Evolutionary conservation across 2,329 filamentous ascomycete genomes (phyloP), one percentile per base, ranked within the genome.

Genomic region (Aspergillus ochraceus): DNA sequence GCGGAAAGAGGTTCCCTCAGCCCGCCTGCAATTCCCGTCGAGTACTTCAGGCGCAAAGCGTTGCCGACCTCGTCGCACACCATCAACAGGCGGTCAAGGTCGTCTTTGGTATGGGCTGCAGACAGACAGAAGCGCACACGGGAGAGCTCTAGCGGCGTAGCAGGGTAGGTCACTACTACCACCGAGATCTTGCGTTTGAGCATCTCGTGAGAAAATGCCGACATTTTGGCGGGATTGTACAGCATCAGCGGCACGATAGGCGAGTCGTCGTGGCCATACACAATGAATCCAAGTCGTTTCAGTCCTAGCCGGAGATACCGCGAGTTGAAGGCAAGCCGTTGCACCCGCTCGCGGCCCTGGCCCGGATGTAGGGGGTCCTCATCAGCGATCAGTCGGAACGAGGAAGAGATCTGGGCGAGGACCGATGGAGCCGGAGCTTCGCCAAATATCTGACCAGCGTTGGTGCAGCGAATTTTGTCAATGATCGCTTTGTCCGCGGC

Each of bases 171-270:
- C 60, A 97, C 94, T 30, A 98, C 90, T 20, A 97, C 94, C 53
- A 97, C 91, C 0, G 93, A 93, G 68, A 98, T 97, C 77, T 96
- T 97, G 74, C 94, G 91, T 79, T 90, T 90, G 60, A 97, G 86
- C 94, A 98, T 97, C 77, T 97, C 94, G 73, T 96, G 93, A 52
- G 92, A 96, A 78, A 97, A 98, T 60, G 94, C 93, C 2, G 93
- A 90, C 83, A 98, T 96, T 81, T 97, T 98, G 71, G 90, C 94
- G 9, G 94, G 94, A 78, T 97, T 91, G 83, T 97, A 98, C 30
- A 98, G 86, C 74, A 96, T 85, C 64, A 97, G 78, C 36, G 94
- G 93, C 68, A 98, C 92, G 67, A 98, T 97, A 54, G 94, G 94
- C 1, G 92, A 96, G 77, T 98, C 94, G 71, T 97, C 94, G 73